A percentile compares a stretch with the other conserved stretches of the same genome.
Conservation (phyloP, 352 stramenopile species). For the Globisporangium rhizosaccharum region DNA sequence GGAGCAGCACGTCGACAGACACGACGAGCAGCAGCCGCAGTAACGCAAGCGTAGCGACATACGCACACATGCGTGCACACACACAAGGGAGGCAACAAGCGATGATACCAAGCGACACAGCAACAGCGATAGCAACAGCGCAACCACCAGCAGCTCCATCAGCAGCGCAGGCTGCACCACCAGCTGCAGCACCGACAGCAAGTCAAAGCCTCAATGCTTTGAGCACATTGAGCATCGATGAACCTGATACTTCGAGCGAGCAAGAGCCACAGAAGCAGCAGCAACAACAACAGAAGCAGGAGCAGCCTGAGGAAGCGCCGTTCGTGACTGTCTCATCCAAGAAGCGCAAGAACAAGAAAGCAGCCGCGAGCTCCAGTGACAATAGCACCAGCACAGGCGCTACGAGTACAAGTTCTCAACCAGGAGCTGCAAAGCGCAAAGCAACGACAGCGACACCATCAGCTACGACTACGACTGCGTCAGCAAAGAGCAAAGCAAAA, state of each 20-base stretch:
- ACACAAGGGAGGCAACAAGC: too few relatives aligned
- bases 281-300: not conserved
- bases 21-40: not conserved
- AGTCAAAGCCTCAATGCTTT: not conserved
- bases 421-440: conserved; percentile 7
- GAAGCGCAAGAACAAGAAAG: conserved; percentile 3
- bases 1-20: not conserved
- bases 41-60: too few relatives aligned
- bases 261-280: not conserved
- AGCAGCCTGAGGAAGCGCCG: not conserved
- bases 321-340: not conserved
- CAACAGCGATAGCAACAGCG: not conserved
- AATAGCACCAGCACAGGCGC: not conserved
- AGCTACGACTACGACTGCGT: not conserved
- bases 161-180: not conserved
- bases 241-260: not conserved
- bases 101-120: not conserved
- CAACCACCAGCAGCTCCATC: not conserved
- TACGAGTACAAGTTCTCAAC: not conserved
- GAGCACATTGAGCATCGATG: conserved; percentile 7
- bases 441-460: not conserved
- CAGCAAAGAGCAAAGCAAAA: conserved; percentile 11
- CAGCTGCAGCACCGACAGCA: not conserved
- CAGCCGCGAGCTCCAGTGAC: not conserved
- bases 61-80: too few relatives aligned